Evolutionary conservation across 2,329 filamentous ascomycete genomes (phyloP).

Genomic region (Paraphaeosphaeria minitans): DNA sequence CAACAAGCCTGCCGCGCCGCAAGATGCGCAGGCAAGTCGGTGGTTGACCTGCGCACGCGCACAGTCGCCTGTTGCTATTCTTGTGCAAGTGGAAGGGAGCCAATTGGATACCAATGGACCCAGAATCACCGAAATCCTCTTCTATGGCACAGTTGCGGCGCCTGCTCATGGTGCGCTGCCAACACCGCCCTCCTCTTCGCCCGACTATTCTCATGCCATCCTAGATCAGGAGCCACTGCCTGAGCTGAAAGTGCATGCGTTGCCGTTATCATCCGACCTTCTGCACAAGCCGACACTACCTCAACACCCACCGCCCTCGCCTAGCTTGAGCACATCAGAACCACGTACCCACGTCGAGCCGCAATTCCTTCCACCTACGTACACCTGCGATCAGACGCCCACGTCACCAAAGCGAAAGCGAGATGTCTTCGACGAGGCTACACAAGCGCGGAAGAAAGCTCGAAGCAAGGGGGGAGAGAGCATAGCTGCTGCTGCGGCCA

Average conservation of each 20-base stretch:
- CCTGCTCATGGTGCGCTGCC: conserved; percentile 24
- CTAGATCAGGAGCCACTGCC: conserved; percentile 19
- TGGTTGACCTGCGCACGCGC: conserved; percentile 48
- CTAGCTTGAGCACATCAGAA: conserved; percentile 13
- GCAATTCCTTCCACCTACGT: conserved; percentile 39
- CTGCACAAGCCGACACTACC: conserved; percentile 21
- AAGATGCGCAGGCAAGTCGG: conserved; percentile 13
- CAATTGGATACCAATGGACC: conserved; percentile 12
- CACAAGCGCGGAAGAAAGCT: conserved; percentile 49
- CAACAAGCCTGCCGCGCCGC: conserved; percentile 19
- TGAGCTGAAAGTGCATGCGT: conserved; percentile 46
- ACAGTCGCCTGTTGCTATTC: conserved; percentile 49
- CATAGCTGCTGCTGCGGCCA: conserved; percentile 50
- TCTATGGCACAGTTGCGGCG: conserved; percentile 48
- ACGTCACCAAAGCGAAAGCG: conserved; percentile 49
- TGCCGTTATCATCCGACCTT: conserved; percentile 52
- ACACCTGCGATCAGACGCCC: conserved; percentile 28
- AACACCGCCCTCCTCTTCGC: conserved; percentile 43
- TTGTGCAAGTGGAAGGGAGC: conserved; percentile 37
- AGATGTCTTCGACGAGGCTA: conserved; percentile 56
- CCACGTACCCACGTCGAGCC: conserved; percentile 31
- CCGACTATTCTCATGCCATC: conserved; percentile 17
- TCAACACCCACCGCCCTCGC: conserved; percentile 17
- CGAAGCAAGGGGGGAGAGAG: conserved; percentile 51
- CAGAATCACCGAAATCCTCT: conserved; percentile 51